Conservation (phyloP, 2,329 filamentous ascomycete genomes). For the Fusarium sp. region DNA sequence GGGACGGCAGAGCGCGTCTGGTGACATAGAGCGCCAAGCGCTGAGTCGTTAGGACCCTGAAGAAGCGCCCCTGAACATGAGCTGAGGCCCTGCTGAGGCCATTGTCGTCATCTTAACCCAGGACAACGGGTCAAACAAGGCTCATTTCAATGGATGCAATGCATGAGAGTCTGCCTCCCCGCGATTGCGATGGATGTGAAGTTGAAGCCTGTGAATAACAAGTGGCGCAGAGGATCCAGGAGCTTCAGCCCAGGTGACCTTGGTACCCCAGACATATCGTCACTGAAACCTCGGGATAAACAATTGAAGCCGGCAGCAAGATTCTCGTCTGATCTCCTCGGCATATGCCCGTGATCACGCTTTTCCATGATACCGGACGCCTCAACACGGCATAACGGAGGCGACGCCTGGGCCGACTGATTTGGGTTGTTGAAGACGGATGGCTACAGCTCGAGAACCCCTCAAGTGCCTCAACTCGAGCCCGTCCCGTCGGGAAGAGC, state of each 20-base stretch:
- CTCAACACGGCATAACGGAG: conserved; percentile 30
- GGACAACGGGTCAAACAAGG: conserved; percentile 23
- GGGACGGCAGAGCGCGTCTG: conserved; percentile 37
- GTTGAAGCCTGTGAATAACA: conserved; percentile 8
- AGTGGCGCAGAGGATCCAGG: conserved; percentile 23
- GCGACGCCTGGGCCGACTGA: conserved; percentile 22
- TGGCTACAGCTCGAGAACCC: conserved; percentile 11
- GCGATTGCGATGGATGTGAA: neutral
- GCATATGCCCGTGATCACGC: conserved; percentile 42
- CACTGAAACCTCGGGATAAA: conserved; percentile 36
- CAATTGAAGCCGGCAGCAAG: conserved; percentile 19
- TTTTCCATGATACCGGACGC: conserved; percentile 36
- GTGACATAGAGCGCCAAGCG: conserved; percentile 37
- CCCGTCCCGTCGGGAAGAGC: conserved; percentile 30
- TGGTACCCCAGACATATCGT: conserved; percentile 31
- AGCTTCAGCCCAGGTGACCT: conserved; percentile 36
- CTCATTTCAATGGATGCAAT: conserved; percentile 13
- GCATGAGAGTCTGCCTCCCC: conserved; percentile 8
- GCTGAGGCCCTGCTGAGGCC: conserved; percentile 37
- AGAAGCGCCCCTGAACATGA: conserved; percentile 39
- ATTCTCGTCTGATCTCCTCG: conserved; percentile 42
- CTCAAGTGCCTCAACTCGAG: conserved; percentile 29
- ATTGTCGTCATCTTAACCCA: conserved; percentile 17
- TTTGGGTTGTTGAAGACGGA: conserved; percentile 15
- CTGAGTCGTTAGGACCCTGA: conserved; percentile 40